Percentiles rank a stretch among this genome's conserved stretches.
These are phyloP conservation scores for Pyrus pyrifolia DNA, from an alignment of 306 rosid species.

Conservation along the genomic window DNA sequence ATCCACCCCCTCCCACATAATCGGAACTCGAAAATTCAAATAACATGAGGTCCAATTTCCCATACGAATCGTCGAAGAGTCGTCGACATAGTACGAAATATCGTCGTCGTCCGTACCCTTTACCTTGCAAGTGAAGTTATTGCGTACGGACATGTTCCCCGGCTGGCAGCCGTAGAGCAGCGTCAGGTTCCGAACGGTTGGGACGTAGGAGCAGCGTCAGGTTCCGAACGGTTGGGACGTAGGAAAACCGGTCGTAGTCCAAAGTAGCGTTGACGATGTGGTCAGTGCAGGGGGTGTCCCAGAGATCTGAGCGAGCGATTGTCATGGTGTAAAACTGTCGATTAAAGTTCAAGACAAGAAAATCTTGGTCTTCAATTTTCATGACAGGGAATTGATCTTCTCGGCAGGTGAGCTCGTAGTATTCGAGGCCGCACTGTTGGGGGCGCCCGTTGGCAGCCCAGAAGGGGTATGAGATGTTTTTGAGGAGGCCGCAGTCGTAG, in stretches of 20 bases:
- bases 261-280: not conserved
- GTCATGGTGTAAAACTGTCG: not conserved
- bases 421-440: not conserved
- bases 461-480: constrained; percentile 26
- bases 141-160: accelerated
- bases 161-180: constrained; percentile 15
- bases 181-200: not conserved
- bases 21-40: constrained; percentile 1
- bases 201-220: not conserved
- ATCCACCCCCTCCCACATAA: not conserved
- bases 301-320: constrained; percentile 8
- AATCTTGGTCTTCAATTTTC: not conserved
- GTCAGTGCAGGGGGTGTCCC: not conserved
- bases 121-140: constrained; percentile 1
- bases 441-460: constrained; percentile 5
- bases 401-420: constrained; percentile 14
- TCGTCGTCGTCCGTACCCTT: accelerated
- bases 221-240: not conserved
- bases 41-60: accelerated
- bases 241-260: not conserved
- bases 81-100: not conserved
- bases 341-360: not conserved
- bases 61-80: accelerated
- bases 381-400: not conserved
- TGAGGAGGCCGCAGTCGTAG: constrained; percentile 20